Percentiles rank a stretch among this genome's conserved stretches.
These are phyloP conservation scores for Camelina hispida DNA, from an alignment of 345 rosid genomes.

Conservation along the genomic window DNA sequence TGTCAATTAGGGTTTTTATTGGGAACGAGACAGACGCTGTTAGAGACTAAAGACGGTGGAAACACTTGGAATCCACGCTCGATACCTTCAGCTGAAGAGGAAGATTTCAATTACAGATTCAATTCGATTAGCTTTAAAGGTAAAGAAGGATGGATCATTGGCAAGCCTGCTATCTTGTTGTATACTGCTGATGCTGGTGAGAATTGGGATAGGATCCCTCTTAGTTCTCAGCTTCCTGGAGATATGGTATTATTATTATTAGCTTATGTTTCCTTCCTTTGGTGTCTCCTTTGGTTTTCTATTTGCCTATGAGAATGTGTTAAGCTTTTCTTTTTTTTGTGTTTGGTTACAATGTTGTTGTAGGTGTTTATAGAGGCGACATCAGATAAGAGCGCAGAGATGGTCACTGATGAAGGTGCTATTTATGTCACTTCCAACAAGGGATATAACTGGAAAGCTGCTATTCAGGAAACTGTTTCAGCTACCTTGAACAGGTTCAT, in stretches of 20 bases:
- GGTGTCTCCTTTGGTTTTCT: background rate
- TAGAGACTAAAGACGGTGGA: slow-evolving; percentile 93
- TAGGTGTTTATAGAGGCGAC: slow-evolving; percentile 97
- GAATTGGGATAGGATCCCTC: slow-evolving; percentile 84
- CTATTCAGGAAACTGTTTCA: slow-evolving; percentile 91
- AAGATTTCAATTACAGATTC: slow-evolving; percentile 94
- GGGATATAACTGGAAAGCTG: slow-evolving; percentile 96
- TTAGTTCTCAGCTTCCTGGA: slow-evolving; percentile 94
- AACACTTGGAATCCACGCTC: slow-evolving; percentile 80
- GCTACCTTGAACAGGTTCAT: slow-evolving; percentile 91
- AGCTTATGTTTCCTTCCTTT: background rate
- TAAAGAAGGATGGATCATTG: slow-evolving; percentile 96
- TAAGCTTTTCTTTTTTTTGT: background rate
- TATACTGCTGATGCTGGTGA: slow-evolving; percentile 81
- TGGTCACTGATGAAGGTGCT: slow-evolving; percentile 97
- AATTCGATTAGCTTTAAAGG: slow-evolving; percentile 87
- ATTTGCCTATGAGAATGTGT: background rate
- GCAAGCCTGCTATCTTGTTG: slow-evolving; percentile 88
- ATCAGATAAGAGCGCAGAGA: slow-evolving; percentile 92
- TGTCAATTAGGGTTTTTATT: slow-evolving; percentile 63
- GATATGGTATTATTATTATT: slow-evolving; percentile 60
- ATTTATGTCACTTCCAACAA: slow-evolving; percentile 85
- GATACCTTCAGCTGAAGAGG: slow-evolving; percentile 91
- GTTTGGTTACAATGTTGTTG: slow-evolving; percentile 28
- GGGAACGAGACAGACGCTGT: slow-evolving; percentile 86